Evolutionary conservation across 164 flowering plant genomes (phyloP).

Genomic region (Cinnamomum chago): DNA sequence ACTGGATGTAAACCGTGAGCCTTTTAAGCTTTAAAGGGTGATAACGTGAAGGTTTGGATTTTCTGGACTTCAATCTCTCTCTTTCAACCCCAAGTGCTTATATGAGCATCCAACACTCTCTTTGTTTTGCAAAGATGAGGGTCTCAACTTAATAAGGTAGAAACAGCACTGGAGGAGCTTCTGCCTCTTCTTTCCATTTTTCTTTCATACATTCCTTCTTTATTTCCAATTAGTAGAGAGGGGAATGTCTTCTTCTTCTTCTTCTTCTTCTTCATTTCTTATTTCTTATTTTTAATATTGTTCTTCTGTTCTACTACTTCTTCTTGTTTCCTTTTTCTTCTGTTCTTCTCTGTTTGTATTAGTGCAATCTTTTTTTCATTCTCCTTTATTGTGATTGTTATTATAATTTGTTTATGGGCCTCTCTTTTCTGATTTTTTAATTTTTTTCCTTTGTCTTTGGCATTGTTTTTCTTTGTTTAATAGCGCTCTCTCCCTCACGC

Average conservation of each 20-base stretch:
- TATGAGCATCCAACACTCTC: too few species aligned
- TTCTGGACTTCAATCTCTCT: not conserved
- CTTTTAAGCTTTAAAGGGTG: not conserved
- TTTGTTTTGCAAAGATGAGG: not conserved
- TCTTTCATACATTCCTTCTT: not conserved
- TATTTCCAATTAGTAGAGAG: too few species aligned
- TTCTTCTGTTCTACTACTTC: not conserved
- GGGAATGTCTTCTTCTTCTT: too few species aligned
- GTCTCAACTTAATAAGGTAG: not conserved
- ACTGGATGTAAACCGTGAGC: not conserved
- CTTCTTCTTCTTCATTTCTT: not conserved
- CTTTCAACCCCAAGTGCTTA: not conserved
- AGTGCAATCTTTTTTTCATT: not conserved
- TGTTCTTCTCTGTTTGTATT: not conserved
- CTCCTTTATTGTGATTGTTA: not conserved
- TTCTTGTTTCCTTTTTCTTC: not conserved
- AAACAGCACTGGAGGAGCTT: not conserved
- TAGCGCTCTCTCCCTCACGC: not conserved
- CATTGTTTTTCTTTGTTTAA: not conserved
- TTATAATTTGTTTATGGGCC: not conserved
- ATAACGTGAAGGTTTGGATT: not conserved
- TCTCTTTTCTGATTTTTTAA: not conserved
- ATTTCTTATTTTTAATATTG: not conserved
- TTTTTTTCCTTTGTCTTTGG: not conserved
- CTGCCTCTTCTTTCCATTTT: not conserved